Evolutionary conservation across 441 rosid species (phyloP), one percentile per base, ranked within the genome.

Genomic region (Raphanus hybrid): DNA sequence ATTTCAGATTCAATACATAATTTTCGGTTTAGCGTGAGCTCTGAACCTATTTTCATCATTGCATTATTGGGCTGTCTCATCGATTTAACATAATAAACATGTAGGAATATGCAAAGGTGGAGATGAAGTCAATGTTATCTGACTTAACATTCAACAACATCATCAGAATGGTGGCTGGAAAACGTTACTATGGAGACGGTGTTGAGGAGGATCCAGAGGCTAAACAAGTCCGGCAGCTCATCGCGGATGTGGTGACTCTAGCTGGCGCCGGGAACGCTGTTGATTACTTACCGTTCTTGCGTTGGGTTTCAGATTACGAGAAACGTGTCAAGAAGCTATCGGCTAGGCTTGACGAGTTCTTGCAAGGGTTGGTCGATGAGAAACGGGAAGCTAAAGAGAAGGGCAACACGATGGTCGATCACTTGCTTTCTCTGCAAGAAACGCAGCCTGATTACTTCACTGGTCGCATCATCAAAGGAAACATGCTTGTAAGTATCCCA

Each of bases 241-340:
- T 60, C 12, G 64, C 64, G 8, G 64, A 60, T 2, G 37, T 60
- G 9, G 64, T 60, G 9, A 8, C 37, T 60, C 16, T 26, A 27
- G 64, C 64, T 60, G 64, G 64, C 16, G 16, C 64, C 0, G 64
- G 37, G n/a, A 60, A 60, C 64, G 64, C 64, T 60, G 64, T 27
- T 60, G 64, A 59, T 59, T 59, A 59, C 34, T 59, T 59, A 26
- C 64, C 64, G 3, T 5, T 59, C 35, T 59, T 59, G 64, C 37
- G 64, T 27, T 60, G 64, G 37, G 64, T 60, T 27, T 60, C 64
- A 60, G 64, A 60, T 60, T 60, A 60, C 37, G 64, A 60, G 64
- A 12, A n/a, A 1, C 37, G 37, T 11, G 35, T 1, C 64, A 60
- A 2, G 15, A 26, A 60, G 35, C 3, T 60, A 8, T 8, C 64